phyloP scores from a whole-genome alignment of 129 eudicot species.

The Scalesia atractyloides region DNA sequence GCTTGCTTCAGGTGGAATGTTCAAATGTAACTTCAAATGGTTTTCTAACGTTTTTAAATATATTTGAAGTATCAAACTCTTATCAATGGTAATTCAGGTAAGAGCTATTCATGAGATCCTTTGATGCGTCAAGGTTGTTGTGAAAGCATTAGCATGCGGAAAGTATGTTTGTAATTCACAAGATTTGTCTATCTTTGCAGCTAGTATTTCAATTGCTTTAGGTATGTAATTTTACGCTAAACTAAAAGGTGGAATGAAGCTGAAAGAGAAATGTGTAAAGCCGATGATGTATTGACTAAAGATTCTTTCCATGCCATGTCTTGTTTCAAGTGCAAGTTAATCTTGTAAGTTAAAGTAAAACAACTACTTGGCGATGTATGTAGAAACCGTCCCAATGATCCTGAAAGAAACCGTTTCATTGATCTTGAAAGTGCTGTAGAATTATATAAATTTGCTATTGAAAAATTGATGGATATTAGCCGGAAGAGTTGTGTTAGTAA shows the following conservation, averaged over 20 bases:
- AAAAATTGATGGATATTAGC: constrained; percentile 43
- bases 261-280: constrained; percentile 58
- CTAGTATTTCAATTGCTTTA: constrained; percentile 59
- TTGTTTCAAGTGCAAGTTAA: constrained; percentile 59
- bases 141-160: constrained; percentile 67
- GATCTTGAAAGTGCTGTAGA: constrained; percentile 29
- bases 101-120: constrained; percentile 66
- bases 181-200: constrained; percentile 57
- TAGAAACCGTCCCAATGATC: constrained; percentile 25
- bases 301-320: constrained; percentile 31
- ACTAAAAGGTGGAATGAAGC: constrained; percentile 45
- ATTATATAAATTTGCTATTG: constrained; percentile 46
- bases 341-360: constrained; percentile 57
- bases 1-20: constrained; percentile 71
- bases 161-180: constrained; percentile 51
- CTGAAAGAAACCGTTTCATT: too few species aligned
- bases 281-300: constrained; percentile 46
- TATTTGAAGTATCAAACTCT: background rate
- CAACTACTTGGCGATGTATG: constrained; percentile 72
- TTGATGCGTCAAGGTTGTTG: constrained; percentile 76
- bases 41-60: background rate
- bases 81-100: constrained; percentile 46
- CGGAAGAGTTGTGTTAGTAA: constrained; percentile 48
- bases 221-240: constrained; percentile 39
- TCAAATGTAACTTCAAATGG: background rate